Evolutionary conservation across 768 basidiomycete species (phyloP), one percentile per base, ranked within the genome.

Genomic region (Leccinum boreale): DNA sequence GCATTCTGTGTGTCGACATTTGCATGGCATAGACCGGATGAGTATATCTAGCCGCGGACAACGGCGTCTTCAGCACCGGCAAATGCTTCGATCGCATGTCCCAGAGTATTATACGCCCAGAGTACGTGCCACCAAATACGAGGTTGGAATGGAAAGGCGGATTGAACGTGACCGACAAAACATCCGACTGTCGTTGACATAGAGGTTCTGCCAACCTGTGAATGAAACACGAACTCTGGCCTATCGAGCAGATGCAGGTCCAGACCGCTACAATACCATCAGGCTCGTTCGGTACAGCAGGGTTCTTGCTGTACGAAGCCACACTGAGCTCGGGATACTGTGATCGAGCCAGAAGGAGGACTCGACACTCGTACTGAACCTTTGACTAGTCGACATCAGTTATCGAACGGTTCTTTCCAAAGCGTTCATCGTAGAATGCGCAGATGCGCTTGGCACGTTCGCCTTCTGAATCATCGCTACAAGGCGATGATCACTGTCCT

Each of bases 1-100:
- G 97, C 97, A 70, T 98, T 98, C 74, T 98, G 97, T 3, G 97
- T 97, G 9, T 97, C 97, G 17, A 98, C 92, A 98, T 94, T 63
- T 91, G 87, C 87, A 99, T 97, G 0, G 93, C 91, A 75, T 99
- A 98, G 39, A 99, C 91, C 0, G 97, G 97, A 74, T 99, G 96
- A 4, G 97, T 98, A 70, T 99, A 96, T 0, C 97, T 97, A 26
- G 93, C 87, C 2, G 95, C 93, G 15, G 94, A 97, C 42, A 98
- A 74, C 0, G 97, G 97, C 5, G 97, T 97, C 77, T 98, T 99
- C 50, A 98, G 78, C 3, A 98, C 94, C 0, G 95, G 97, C 2
- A 98, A 78, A 69, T 97, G 94, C 70, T 96, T 96, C 2, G 95
- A 92, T 50, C 97, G 87, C 8, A 94, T 98, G 68, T 99, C 97